Percentiles rank a stretch among this genome's conserved stretches.
phyloP scores from a whole-genome alignment of 129 eudicot species.

The Pulicaria dysenterica region DNA sequence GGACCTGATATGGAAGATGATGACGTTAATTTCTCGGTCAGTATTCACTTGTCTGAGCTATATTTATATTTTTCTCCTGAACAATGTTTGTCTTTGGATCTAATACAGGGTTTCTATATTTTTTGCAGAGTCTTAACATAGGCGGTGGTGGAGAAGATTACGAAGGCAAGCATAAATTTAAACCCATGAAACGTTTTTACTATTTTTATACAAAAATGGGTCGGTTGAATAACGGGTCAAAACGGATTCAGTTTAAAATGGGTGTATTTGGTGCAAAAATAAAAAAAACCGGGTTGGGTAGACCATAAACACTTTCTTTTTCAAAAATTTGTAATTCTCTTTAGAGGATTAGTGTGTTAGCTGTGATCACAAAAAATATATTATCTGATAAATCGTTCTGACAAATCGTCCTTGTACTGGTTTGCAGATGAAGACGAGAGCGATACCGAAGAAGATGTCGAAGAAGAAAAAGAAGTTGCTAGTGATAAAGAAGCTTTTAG shows the following conservation, averaged over 20 bases:
- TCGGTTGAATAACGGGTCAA: not conserved
- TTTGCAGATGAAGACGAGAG: constrained; percentile 48
- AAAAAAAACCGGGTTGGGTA: not conserved
- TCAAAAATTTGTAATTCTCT: no score
- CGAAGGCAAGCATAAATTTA: constrained; percentile 42
- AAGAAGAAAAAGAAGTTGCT: constrained; percentile 31
- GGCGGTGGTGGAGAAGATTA: constrained; percentile 56
- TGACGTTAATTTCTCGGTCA: constrained; percentile 74
- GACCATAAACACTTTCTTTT: not conserved
- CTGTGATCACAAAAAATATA: not conserved
- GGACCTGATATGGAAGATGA: constrained; percentile 59
- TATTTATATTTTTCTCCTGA: not conserved
- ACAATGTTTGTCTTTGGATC: not conserved
- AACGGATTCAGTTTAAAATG: not conserved
- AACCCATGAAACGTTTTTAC: constrained; percentile 1
- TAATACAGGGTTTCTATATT: constrained; percentile 14
- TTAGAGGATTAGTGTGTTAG: no score
- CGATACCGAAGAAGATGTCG: constrained; percentile 51
- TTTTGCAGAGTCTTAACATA: constrained; percentile 56
- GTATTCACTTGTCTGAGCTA: not conserved
- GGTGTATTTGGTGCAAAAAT: not conserved
- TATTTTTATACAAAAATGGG: not conserved
- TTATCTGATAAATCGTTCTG: not conserved
- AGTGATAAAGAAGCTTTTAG: constrained; percentile 38
- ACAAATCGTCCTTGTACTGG: not conserved